phyloP scores from a whole-genome alignment of 2,329 filamentous ascomycete species.

The Pseudogymnoascus sp. region DNA sequence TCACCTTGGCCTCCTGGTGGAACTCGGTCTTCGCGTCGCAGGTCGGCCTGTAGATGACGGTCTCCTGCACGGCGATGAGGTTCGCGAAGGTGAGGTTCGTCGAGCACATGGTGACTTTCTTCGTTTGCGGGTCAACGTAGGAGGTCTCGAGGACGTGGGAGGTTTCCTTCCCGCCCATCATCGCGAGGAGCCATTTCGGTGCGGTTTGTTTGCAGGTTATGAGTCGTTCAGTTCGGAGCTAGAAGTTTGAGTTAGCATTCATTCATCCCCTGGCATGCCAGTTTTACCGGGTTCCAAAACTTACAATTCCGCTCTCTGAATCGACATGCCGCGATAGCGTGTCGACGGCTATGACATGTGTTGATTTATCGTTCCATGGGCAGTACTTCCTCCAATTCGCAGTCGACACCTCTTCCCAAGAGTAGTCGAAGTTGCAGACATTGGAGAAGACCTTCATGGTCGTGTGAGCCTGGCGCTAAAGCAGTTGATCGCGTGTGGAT shows the following conservation, averaged over 20 bases:
- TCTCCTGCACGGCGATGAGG: conserved; percentile 85
- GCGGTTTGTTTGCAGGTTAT: conserved; percentile 57
- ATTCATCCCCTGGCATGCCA: not conserved
- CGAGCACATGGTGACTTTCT: conserved; percentile 93
- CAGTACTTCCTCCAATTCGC: conserved; percentile 99
- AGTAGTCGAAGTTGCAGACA: conserved; percentile 86
- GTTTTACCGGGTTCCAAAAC: conserved; percentile 25
- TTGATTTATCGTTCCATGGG: conserved; percentile 98
- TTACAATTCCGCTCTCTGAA: conserved; percentile 55
- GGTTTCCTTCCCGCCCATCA: conserved; percentile 72
- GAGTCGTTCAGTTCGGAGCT: conserved; percentile 64
- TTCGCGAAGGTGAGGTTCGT: conserved; percentile 92
- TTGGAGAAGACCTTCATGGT: conserved; percentile 95
- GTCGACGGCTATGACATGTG: conserved; percentile 92
- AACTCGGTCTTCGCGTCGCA: conserved; percentile 62
- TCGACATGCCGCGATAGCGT: conserved; percentile 69
- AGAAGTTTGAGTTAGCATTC: conserved; percentile 12
- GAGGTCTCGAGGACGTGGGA: conserved; percentile 92
- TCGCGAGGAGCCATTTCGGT: conserved; percentile 69
- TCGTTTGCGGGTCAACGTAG: conserved; percentile 75
- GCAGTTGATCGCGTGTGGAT: conserved; percentile 6
- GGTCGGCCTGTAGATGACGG: conserved; percentile 70
- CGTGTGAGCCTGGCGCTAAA: conserved; percentile 12
- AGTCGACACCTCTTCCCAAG: conserved; percentile 95
- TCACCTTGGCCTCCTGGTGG: conserved; percentile 83